These are phyloP conservation scores for Neoscytalidium dimidiatum DNA, from an alignment of 2,329 filamentous ascomycete genomes.

Conservation along the genomic window DNA sequence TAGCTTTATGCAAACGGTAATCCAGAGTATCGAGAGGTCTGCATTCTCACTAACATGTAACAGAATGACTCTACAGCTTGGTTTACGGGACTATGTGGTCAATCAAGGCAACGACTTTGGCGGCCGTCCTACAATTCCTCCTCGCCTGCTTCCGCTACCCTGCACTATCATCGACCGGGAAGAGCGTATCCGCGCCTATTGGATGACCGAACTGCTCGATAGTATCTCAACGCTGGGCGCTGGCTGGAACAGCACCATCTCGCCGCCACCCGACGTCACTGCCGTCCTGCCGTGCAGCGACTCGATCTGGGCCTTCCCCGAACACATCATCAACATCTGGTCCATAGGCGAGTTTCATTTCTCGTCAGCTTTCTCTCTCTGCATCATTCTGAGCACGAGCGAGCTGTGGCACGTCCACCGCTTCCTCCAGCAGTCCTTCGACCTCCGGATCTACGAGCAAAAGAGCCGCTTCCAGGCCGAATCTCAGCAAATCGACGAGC, in stretches of 20 bases:
- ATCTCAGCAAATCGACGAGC: constrained; percentile 29
- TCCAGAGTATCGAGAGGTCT: neutral
- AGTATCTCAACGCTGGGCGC: constrained; percentile 36
- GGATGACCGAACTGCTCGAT: constrained; percentile 42
- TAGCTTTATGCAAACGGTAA: constrained; percentile 35
- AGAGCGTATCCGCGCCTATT: constrained; percentile 39
- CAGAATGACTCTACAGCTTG: constrained; percentile 34
- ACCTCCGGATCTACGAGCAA: constrained; percentile 26
- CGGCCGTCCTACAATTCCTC: constrained; percentile 28
- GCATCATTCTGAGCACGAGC: constrained; percentile 29
- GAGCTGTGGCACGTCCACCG: constrained; percentile 30
- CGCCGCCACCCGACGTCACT: constrained; percentile 19
- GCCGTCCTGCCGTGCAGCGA: constrained; percentile 31
- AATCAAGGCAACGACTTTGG: constrained; percentile 32
- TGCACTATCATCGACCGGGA: constrained; percentile 35
- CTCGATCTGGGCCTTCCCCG: constrained; percentile 29
- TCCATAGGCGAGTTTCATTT: constrained; percentile 26
- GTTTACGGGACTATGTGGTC: constrained; percentile 31
- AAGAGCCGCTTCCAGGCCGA: constrained; percentile 28
- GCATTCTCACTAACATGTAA: neutral
- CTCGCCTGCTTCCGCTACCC: constrained; percentile 28
- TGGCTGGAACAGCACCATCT: constrained; percentile 29
- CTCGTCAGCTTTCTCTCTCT: constrained; percentile 28
- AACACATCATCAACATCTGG: constrained; percentile 26
- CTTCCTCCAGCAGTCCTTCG: constrained; percentile 29